phyloP scores from a whole-genome alignment of 225 moss, liverwort and hornwort species.

The Neckera pumila region DNA sequence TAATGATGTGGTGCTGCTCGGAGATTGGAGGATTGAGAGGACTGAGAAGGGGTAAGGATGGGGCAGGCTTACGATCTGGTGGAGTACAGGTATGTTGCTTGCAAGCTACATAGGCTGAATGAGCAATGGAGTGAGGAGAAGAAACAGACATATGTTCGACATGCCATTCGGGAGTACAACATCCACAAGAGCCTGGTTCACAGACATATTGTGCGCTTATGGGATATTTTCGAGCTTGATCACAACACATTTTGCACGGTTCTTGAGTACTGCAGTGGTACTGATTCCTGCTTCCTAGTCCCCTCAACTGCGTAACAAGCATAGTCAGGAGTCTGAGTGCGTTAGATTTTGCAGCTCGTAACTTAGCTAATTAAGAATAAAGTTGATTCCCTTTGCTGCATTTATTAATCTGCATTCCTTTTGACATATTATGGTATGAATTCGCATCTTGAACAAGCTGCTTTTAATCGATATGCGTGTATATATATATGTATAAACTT shows the following conservation, averaged over 20 bases:
- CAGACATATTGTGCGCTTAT: slow-evolving; percentile 87
- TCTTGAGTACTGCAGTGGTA: slow-evolving; percentile 97
- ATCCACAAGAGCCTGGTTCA: slow-evolving; percentile 88
- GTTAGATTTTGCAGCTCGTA: neutral
- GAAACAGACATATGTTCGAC: slow-evolving; percentile 87
- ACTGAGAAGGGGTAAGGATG: slow-evolving; percentile 54
- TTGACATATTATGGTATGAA: neutral
- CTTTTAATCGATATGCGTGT: neutral
- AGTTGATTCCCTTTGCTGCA: neutral
- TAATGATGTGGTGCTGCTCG: neutral
- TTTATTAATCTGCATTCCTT: neutral
- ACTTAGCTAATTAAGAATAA: neutral
- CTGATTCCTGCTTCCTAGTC: neutral
- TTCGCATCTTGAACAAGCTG: neutral
- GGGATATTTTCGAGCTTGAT: slow-evolving; percentile 98
- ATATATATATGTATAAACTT: neutral
- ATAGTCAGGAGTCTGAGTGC: neutral
- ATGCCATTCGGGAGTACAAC: slow-evolving; percentile 91
- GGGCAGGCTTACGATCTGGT: slow-evolving; percentile 95
- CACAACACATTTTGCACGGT: slow-evolving; percentile 96
- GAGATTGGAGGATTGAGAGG: slow-evolving; percentile 36
- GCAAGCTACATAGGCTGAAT: slow-evolving; percentile 87
- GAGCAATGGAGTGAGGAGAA: slow-evolving; percentile 98
- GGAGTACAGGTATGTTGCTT: slow-evolving; percentile 91
- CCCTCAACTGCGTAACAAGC: neutral